Base-by-base conservation (phyloP, 2,329 filamentous ascomycete species). In the Ceratocystis diversiconidia region DNA sequence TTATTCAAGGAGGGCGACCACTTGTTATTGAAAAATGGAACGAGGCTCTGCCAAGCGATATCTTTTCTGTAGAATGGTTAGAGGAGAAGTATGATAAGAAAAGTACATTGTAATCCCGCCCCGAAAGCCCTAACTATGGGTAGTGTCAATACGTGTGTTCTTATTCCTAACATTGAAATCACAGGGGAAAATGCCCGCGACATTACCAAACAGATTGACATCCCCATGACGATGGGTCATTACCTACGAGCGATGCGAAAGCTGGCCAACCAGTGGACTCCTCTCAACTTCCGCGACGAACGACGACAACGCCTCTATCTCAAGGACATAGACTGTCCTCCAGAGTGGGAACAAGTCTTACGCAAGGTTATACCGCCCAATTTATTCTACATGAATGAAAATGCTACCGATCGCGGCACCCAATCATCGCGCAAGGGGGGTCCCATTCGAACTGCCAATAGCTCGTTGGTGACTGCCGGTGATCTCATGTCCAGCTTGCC, bases 401-500 rank as follows among this genome's bases (percentile, higher is more conserved):
- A 86, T 69, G 85, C 89, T 1, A 79, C 78, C 61, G 75, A 78
- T 52, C 72, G 78, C 69, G 72, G 73, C 55, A 61, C 48, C 67
- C 32, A 57, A 5, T 17, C 25, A 5, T 44, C 30, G 28, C 10
- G 44, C 8, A 44, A 30, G 25, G 22, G 19, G 22, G 19, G 5
- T 1, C 15, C 22, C 2, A 10, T 19, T 25, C 57, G 25, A 5
- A n/a, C 25, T n/a, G 62, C 41, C 22, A 57, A 36, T 6, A 67
- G 68, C 32, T 80, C 80, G 0, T 81, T 86, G 62, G 88, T 87
- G 1, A 83, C 85, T 59, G 87, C 91, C 1, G 92, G 92, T 5
- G 94, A 99, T 72, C 76, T 99, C 43, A 99, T 99, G 94, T 95
- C 91, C 73, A 92, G 88, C 71, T 80, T 99, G 3, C 90, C 91